These are phyloP conservation scores for Sporothrix luriei DNA, from an alignment of 2,329 filamentous ascomycete genomes.

Conservation along the genomic window DNA sequence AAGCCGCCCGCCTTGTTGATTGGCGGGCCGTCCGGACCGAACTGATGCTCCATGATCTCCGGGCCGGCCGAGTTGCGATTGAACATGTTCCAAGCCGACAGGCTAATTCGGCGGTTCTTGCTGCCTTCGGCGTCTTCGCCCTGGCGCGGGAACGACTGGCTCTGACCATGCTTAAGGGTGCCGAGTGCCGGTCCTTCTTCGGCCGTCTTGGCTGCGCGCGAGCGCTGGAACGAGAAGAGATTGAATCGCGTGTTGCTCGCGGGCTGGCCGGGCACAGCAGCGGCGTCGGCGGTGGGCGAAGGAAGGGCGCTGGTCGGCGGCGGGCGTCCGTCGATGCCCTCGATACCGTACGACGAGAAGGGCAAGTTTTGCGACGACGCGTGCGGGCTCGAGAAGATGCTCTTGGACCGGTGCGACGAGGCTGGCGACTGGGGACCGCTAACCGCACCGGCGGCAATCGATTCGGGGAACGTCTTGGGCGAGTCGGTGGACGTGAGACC, in stretches of 20 bases:
- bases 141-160: slow-evolving; percentile 72
- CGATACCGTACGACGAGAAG: slow-evolving; percentile 53
- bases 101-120: slow-evolving; percentile 58
- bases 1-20: slow-evolving; percentile 44
- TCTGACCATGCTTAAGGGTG: slow-evolving; percentile 69
- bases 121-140: slow-evolving; percentile 59
- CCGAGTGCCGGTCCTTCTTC: slow-evolving; percentile 67
- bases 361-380: slow-evolving; percentile 61
- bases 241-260: slow-evolving; percentile 48
- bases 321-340: slow-evolving; percentile 51
- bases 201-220: slow-evolving; percentile 62
- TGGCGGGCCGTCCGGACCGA: slow-evolving; percentile 33
- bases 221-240: slow-evolving; percentile 64
- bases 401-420: slow-evolving; percentile 60
- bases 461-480: slow-evolving; percentile 25
- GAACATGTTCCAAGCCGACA: slow-evolving; percentile 62
- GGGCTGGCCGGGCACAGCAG: slow-evolving; percentile 32
- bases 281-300: slow-evolving; percentile 45
- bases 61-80: slow-evolving; percentile 56
- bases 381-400: slow-evolving; percentile 64
- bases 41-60: slow-evolving; percentile 47
- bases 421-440: slow-evolving; percentile 62
- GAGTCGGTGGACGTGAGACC: background rate
- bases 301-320: slow-evolving; percentile 45
- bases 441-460: slow-evolving; percentile 8